Percentiles rank a stretch among this genome's conserved stretches.
Evolutionary conservation across 1,139 yeast species (phyloP).

Genomic region (Oligophagozyma castellii): DNA sequence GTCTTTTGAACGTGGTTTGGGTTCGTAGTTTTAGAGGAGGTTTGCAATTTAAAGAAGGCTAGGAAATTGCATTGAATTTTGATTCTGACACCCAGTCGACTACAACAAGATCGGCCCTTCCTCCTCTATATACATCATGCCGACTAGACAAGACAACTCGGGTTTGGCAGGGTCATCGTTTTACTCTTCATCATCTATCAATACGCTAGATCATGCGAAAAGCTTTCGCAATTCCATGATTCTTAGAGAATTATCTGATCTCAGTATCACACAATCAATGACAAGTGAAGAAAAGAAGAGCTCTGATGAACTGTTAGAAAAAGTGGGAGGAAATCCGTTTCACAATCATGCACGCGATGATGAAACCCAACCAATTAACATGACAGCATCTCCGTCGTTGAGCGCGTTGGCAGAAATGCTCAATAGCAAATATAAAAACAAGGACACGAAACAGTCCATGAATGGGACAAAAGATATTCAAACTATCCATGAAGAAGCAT

Average conservation of each 20-base stretch:
- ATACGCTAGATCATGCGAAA: slow-evolving; percentile 31
- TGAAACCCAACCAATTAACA: slow-evolving; percentile 19
- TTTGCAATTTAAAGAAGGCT: too few species aligned
- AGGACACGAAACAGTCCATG: slow-evolving; percentile 10
- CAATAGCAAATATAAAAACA: slow-evolving; percentile 24
- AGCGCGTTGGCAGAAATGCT: slow-evolving; percentile 28
- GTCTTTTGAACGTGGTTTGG: too few species aligned
- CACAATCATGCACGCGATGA: slow-evolving; percentile 1
- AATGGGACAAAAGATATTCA: not conserved
- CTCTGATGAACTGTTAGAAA: slow-evolving; percentile 2
- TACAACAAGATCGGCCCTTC: too few species aligned
- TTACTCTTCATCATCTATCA: slow-evolving; percentile 23
- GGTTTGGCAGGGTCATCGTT: slow-evolving; percentile 11
- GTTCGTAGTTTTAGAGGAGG: too few species aligned
- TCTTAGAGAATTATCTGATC: slow-evolving; percentile 20
- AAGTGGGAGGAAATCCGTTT: too few species aligned
- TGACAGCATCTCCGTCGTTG: slow-evolving; percentile 33
- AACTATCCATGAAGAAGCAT: slow-evolving; percentile 4
- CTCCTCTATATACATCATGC: too few species aligned
- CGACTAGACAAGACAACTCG: slow-evolving; percentile 1
- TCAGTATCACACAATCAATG: slow-evolving; percentile 6
- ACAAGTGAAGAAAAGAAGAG: slow-evolving; percentile 1
- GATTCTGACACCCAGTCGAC: too few species aligned
- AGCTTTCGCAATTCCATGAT: slow-evolving; percentile 37
- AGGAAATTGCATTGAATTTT: too few species aligned